Evolutionary conservation across 2,329 filamentous ascomycete genomes (phyloP), one percentile per base, ranked within the genome.

Genomic region (Trichoderma sp.): DNA sequence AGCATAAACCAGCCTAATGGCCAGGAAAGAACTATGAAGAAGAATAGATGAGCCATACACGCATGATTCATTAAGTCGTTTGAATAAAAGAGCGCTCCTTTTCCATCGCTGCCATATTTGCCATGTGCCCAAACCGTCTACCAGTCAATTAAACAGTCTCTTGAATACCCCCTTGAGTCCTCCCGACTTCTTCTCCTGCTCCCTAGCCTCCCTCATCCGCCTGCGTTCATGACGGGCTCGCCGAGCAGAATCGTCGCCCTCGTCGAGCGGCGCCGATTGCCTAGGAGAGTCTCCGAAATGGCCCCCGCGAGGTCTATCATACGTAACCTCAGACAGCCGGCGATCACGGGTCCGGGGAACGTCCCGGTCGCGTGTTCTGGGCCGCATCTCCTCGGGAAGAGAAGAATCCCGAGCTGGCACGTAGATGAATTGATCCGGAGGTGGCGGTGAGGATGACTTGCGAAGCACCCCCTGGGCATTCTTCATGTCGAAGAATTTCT

Each of bases 401-500:
- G 69, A 71, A 36, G 69, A 65, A 15, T 71, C 69, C 24, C 61
- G 61, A 21, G 39, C 21, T 60, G 69, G 69, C n/a, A 66, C 61
- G 28, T 60, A 66, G n/a, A 60, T 51, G 32, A 58, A 39, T 30
- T 56, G 36, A n/a, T 72, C 70, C 7, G 24, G 65, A 12, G 51
- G 69, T 26, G 78, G 78, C 9, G 72, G 70, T 6, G 73, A 65
- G 4, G 78, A 74, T 24, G 76, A 75, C 57, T 64, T 72, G 36
- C 77, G 72, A 65, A 80, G 74, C 34, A 79, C 73, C 24, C 82
- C 83, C 72, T 84, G 77, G 11, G 77, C 78, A 34, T 82, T 79
- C 71, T 80, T 84, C 57, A 83, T 74, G 47, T 82, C 80, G 71
- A 86, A 85, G 76, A 84, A 84, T 66, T 78, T 83, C 79, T 82